These are phyloP conservation scores for Mycosarcoma maydis DNA, from an alignment of 1,284 basidiomycete species.

Conservation along the genomic window DNA sequence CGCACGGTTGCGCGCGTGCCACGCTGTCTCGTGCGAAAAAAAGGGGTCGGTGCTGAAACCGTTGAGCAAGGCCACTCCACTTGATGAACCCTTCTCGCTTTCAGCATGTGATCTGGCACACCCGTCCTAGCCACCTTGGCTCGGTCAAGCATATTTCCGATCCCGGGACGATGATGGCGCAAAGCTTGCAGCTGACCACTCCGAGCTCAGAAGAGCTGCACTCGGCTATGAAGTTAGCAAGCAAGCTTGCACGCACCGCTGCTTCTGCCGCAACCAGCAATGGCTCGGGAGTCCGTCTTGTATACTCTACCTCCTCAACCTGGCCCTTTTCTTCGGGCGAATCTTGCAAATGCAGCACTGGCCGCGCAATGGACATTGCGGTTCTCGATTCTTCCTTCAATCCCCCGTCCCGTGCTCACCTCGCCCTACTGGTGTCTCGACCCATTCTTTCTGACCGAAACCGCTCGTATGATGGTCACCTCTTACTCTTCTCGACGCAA, in stretches of 20 bases:
- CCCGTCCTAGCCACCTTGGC: too few relatives aligned
- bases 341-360: neutral
- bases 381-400: conserved; percentile 94
- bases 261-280: conserved; percentile 7
- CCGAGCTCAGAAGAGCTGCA: conserved; percentile 3
- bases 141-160: too few relatives aligned
- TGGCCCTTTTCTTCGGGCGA: conserved; percentile 23
- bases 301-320: conserved; percentile 35
- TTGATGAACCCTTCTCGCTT: neutral
- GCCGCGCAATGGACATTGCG: conserved; percentile 65
- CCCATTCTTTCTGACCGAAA: conserved; percentile 60
- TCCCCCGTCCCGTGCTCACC: conserved; percentile 87
- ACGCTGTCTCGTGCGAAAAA: conserved; percentile 28
- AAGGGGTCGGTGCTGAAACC: too few relatives aligned
- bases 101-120: too few relatives aligned
- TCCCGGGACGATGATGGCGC: conserved; percentile 15
- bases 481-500: conserved; percentile 84
- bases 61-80: too few relatives aligned
- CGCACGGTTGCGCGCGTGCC: conserved; percentile 4
- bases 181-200: neutral
- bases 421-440: conserved; percentile 75
- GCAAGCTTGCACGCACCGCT: conserved; percentile 21
- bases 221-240: conserved; percentile 14
- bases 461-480: conserved; percentile 75
- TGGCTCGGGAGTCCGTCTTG: conserved; percentile 29